Evolutionary conservation across 225 moss, liverwort and hornwort species (phyloP).

Genomic region (Marchantia polymorpha): DNA sequence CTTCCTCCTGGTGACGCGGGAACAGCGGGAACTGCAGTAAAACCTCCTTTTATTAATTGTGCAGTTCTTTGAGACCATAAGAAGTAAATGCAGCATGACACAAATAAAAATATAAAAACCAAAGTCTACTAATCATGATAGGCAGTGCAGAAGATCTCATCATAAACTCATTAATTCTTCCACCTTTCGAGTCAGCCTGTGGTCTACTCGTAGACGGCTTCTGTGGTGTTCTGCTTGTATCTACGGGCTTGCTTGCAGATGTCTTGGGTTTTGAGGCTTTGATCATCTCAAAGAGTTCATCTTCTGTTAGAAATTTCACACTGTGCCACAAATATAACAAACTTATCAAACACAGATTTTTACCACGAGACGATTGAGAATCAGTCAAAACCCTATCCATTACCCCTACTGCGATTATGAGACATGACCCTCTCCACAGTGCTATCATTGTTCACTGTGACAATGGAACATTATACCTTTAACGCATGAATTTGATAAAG

Average conservation of each 20-base stretch:
- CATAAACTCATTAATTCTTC: not conserved
- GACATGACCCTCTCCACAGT: too few species aligned
- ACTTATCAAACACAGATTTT: too few species aligned
- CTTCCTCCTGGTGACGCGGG: conserved; percentile 17
- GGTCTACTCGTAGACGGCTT: conserved; percentile 32
- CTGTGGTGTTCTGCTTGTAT: conserved; percentile 26
- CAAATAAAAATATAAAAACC: not conserved
- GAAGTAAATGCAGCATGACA: not conserved
- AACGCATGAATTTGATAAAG: too few species aligned
- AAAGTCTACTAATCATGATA: not conserved
- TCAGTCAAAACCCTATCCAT: too few species aligned
- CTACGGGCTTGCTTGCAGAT: conserved; percentile 23
- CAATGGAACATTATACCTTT: too few species aligned
- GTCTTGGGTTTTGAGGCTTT: conserved; percentile 67
- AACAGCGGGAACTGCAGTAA: not conserved
- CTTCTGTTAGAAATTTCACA: conserved; percentile 83
- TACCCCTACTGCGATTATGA: too few species aligned
- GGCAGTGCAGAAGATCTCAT: not conserved
- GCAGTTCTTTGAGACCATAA: not conserved
- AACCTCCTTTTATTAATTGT: not conserved
- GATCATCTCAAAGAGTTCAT: conserved; percentile 85
- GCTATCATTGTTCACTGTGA: too few species aligned
- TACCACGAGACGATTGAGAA: too few species aligned
- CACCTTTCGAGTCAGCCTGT: conserved; percentile 24
- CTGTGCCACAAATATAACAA: conserved; percentile 32